Percentiles rank a stretch among this genome's conserved stretches.
Evolutionary conservation across 129 eudicot genomes (phyloP).

Genomic region (Apium graveolens): DNA sequence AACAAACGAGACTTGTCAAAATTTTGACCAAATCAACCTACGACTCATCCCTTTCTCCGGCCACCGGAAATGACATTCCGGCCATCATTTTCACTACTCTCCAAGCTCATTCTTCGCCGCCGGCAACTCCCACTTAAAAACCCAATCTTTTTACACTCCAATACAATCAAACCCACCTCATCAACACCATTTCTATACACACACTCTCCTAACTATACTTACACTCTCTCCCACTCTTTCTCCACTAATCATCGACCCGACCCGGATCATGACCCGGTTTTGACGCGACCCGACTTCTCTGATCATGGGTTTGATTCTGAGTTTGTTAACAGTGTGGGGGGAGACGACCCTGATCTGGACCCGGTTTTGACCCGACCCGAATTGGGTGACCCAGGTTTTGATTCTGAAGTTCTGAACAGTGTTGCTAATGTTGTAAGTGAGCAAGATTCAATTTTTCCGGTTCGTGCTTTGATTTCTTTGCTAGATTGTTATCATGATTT

Average conservation of each 20-base stretch:
- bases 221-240: slow-evolving; percentile 22
- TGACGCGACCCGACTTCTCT: background rate
- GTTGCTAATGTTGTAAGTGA: slow-evolving; percentile 16
- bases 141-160: background rate
- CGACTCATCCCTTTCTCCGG: background rate
- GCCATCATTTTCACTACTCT: slow-evolving; percentile 11
- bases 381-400: background rate
- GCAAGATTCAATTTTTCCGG: slow-evolving; percentile 43
- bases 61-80: background rate
- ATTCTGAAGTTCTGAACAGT: slow-evolving; percentile 7
- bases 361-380: background rate
- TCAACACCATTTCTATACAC: background rate
- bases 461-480: slow-evolving; percentile 50
- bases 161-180: background rate
- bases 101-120: background rate
- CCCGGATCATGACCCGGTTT: background rate
- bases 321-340: background rate
- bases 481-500: slow-evolving; percentile 56
- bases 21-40: background rate
- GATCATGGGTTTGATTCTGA: background rate
- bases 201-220: background rate
- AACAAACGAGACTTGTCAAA: background rate
- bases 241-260: slow-evolving; percentile 17
- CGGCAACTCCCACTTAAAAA: slow-evolving; percentile 9
- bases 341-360: background rate